A percentile compares a stretch with the other conserved stretches of the same genome.
phyloP scores from a whole-genome alignment of 305 asterid species.

The Rubia peregrina region DNA sequence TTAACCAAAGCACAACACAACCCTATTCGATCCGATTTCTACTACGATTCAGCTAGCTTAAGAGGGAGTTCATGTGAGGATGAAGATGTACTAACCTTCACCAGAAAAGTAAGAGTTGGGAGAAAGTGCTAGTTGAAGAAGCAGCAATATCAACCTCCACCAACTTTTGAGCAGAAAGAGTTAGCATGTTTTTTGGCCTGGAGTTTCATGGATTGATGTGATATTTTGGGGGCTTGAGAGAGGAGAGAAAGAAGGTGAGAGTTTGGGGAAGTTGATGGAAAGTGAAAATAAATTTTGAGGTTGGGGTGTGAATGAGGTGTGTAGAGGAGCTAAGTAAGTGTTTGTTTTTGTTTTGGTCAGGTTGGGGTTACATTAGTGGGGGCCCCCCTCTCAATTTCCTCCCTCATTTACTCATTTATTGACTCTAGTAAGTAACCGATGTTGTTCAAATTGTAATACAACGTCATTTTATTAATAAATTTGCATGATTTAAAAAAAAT shows the following conservation, averaged over 20 bases:
- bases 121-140: too few species aligned
- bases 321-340: not conserved
- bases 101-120: not conserved
- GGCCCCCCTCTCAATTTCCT: not conserved
- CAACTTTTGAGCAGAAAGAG: slow-evolving; percentile 13
- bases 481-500: too few species aligned
- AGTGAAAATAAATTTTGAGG: slow-evolving; percentile 3
- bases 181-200: slow-evolving; percentile 11
- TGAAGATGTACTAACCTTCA: slow-evolving; percentile 9
- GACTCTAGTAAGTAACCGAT: not conserved
- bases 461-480: not conserved
- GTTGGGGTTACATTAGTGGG: not conserved
- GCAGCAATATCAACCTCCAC: slow-evolving; percentile 12
- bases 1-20: too few species aligned
- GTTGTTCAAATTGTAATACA: not conserved
- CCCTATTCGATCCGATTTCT: too few species aligned
- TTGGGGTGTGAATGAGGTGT: slow-evolving; percentile 1
- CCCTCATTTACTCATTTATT: not conserved
- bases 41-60: too few species aligned
- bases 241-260: slow-evolving; percentile 3
- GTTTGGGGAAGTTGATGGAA: slow-evolving; percentile 16
- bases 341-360: slow-evolving; percentile 11
- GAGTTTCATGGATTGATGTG: slow-evolving; percentile 8
- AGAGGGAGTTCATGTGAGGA: not conserved
- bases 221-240: too few species aligned